Evolutionary conservation across 2,329 filamentous ascomycete genomes (phyloP).

Genomic region (Penicillium brevicompactum): DNA sequence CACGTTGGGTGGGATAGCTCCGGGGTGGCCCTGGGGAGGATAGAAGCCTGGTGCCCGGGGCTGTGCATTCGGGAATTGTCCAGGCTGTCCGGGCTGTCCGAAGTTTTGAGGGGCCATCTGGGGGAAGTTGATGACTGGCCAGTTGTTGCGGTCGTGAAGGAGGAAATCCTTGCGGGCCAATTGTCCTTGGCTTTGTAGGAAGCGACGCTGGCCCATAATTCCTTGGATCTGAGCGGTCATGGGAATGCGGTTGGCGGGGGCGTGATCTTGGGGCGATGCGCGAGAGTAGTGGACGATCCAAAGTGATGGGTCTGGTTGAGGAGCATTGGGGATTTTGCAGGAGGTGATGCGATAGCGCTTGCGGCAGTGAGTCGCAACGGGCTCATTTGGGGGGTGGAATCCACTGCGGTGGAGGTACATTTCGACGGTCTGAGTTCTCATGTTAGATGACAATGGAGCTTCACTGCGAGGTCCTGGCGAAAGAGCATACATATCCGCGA

Average conservation of each 20-base stretch:
- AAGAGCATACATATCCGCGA: slow-evolving; percentile 61
- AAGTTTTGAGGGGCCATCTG: slow-evolving; percentile 55
- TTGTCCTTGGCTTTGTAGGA: slow-evolving; percentile 73
- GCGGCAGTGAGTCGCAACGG: slow-evolving; percentile 73
- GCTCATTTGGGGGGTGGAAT: slow-evolving; percentile 72
- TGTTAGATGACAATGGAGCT: slow-evolving; percentile 5
- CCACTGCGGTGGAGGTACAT: slow-evolving; percentile 82
- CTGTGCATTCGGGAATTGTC: slow-evolving; percentile 41
- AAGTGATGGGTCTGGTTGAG: slow-evolving; percentile 75
- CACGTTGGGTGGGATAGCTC: slow-evolving; percentile 27
- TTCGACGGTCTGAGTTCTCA: slow-evolving; percentile 72
- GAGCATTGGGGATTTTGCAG: slow-evolving; percentile 68
- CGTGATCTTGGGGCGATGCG: slow-evolving; percentile 70
- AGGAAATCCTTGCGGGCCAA: slow-evolving; percentile 92
- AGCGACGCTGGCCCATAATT: slow-evolving; percentile 52
- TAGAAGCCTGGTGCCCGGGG: slow-evolving; percentile 41
- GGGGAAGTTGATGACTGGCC: slow-evolving; percentile 80
- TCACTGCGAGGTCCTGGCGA: background rate
- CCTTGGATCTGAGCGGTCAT: slow-evolving; percentile 45
- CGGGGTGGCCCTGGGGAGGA: slow-evolving; percentile 31
- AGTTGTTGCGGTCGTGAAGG: slow-evolving; percentile 84
- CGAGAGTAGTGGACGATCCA: slow-evolving; percentile 92
- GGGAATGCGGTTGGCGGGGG: slow-evolving; percentile 64
- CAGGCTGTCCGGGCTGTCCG: slow-evolving; percentile 51
- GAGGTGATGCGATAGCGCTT: slow-evolving; percentile 82